Base-by-base conservation (phyloP, 1,139 yeast species). In the Casaregolazyma suthepensis region DNA sequence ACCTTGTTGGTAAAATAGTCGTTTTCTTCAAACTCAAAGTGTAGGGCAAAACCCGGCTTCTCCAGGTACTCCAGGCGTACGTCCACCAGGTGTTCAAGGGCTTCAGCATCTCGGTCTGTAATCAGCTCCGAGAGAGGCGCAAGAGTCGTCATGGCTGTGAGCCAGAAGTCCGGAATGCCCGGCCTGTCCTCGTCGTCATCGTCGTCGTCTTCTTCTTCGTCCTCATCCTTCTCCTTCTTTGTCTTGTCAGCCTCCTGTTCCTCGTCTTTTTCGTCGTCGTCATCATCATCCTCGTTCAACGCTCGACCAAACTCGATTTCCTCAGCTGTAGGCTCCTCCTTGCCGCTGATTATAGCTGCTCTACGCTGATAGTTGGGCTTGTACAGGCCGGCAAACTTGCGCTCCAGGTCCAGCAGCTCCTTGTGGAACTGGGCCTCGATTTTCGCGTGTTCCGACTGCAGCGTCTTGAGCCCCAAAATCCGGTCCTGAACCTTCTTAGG, bases 81-180 rank as follows among this genome's bases (percentile, higher is more conserved):
- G 68, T 94, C 93, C 45, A 70, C 70, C 63, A 93, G 78, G 65
- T 74, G 74, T 60, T 79, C 78, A 63, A 93, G 79, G 13, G 91
- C 94, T 66, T 87, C 96, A 53, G 87, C 81, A 70, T 93, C 99
- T 65, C 96, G 82, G 57, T 90, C 97, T 48, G 94, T 82, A 64
- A 94, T 87, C 60, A 90, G 83, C 61, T 90, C 96, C 37, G 91
- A 80, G 45, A 91, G 82, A 38, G 89, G 83, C 26, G 85, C 81
- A 63, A 93, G 76, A 73, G 91, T 93, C 71, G 87, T 94, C 72
- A 93, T 76, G 7, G 98, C 95, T 20, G 98, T 93, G 65, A 91
- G 78, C 99, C 99, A 93, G 77, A 93, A 93, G 54, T 87, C 83
- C 53, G 99, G 98, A 63, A 93, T 81, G 61, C 99, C 99, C 60